Conservation (phyloP, 1,139 yeast genomes). For the Yamadazyma spencermartinsiae region DNA sequence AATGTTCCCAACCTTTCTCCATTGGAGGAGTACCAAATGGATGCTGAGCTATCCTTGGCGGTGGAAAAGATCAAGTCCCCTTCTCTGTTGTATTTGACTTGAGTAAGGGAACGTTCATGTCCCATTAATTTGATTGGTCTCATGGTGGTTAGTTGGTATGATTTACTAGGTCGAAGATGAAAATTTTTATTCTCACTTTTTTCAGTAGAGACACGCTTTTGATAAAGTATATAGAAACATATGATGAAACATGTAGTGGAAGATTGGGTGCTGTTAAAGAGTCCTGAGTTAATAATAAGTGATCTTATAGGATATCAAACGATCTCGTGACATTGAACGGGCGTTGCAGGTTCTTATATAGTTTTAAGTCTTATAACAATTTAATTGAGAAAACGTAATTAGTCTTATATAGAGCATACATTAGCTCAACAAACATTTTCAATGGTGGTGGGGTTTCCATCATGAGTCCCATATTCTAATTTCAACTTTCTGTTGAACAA, state of each 20-base stretch:
- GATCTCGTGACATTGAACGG: too few species aligned
- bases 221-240: too few species aligned
- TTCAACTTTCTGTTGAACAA: slow-evolving; percentile 69
- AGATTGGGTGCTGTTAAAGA: too few species aligned
- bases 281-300: too few species aligned
- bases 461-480: slow-evolving; percentile 65
- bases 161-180: slow-evolving; percentile 10
- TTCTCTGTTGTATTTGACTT: slow-evolving; percentile 90
- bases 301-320: too few species aligned
- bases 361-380: too few species aligned
- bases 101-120: slow-evolving; percentile 85
- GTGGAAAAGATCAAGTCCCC: slow-evolving; percentile 93
- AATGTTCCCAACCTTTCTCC: slow-evolving; percentile 97
- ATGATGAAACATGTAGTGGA: too few species aligned
- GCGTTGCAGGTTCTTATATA: too few species aligned
- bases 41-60: slow-evolving; percentile 86
- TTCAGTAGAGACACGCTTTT: not conserved
- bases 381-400: too few species aligned
- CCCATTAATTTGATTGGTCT: slow-evolving; percentile 66
- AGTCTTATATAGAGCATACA: too few species aligned
- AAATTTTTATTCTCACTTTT: slow-evolving; percentile 8
- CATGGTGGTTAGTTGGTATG: slow-evolving; percentile 28
- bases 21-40: slow-evolving; percentile 91
- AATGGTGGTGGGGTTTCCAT: slow-evolving; percentile 46
- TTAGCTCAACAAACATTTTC: slow-evolving; percentile 60